Evolutionary conservation across 352 stramenopile genomes (phyloP).

Genomic region (Phytophthora ramorum): DNA sequence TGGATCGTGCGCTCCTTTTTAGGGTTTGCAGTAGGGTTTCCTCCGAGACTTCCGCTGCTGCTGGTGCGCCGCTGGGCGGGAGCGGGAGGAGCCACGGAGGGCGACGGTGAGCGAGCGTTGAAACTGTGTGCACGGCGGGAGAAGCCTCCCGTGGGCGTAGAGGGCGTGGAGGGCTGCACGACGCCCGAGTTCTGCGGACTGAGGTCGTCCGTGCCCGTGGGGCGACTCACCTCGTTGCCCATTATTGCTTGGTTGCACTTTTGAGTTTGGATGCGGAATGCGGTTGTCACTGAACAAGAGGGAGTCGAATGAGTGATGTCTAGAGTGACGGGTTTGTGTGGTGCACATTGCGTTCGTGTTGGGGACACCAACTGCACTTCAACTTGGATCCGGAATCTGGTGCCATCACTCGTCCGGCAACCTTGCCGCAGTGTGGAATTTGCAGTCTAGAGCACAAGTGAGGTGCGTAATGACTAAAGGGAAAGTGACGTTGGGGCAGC

Average conservation of each 20-base stretch:
- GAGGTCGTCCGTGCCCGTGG: slow-evolving; percentile 8
- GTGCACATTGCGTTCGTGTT: background rate
- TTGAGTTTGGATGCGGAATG: slow-evolving; percentile 1
- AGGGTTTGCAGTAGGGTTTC: slow-evolving; percentile 24
- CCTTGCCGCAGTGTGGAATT: slow-evolving; percentile 11
- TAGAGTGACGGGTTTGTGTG: slow-evolving; percentile 29
- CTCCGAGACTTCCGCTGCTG: slow-evolving; percentile 15
- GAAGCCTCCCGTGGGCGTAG: slow-evolving; percentile 35
- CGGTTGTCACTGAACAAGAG: slow-evolving; percentile 16
- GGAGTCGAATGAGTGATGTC: slow-evolving; percentile 6
- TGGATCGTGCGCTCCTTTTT: slow-evolving; percentile 72
- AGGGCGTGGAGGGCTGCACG: slow-evolving; percentile 29
- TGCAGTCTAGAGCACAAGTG: slow-evolving; percentile 2
- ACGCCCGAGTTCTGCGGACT: slow-evolving; percentile 39
- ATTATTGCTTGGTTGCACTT: slow-evolving; percentile 29
- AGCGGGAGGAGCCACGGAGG: slow-evolving; percentile 1
- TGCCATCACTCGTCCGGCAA: slow-evolving; percentile 10
- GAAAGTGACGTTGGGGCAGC: slow-evolving; percentile 14
- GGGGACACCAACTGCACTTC: slow-evolving; percentile 14
- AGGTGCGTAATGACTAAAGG: background rate
- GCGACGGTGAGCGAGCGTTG: slow-evolving; percentile 30
- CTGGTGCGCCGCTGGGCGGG: slow-evolving; percentile 24
- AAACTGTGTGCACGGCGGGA: slow-evolving; percentile 58
- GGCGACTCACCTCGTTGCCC: slow-evolving; percentile 69
- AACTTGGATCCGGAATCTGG: slow-evolving; percentile 21